Conservation (phyloP, 2,329 filamentous ascomycete species). For the Penicillium occitanis region DNA sequence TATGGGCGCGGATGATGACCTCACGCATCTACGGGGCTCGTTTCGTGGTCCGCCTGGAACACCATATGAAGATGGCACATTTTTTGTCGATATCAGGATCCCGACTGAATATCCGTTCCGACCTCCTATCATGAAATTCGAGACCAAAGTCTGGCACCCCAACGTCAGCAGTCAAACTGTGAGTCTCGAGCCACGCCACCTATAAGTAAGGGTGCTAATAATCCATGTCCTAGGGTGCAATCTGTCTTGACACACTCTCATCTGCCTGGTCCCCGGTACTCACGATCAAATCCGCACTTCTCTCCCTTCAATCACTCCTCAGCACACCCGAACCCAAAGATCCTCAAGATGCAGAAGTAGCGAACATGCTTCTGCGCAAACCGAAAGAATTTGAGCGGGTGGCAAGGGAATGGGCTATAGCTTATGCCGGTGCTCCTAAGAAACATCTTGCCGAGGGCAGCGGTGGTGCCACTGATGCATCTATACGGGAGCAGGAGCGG, state of each 20-base stretch:
- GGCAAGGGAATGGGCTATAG: slow-evolving; percentile 87
- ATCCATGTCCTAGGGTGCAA: slow-evolving; percentile 68
- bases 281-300: slow-evolving; percentile 91
- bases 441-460: slow-evolving; percentile 55
- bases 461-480: slow-evolving; percentile 54
- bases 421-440: slow-evolving; percentile 73
- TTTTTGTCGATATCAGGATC: slow-evolving; percentile 79
- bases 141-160: slow-evolving; percentile 94
- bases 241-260: slow-evolving; percentile 90
- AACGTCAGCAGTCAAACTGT: slow-evolving; percentile 95
- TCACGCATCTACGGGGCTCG: slow-evolving; percentile 78
- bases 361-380: slow-evolving; percentile 78
- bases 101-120: slow-evolving; percentile 90
- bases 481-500: slow-evolving; percentile 55
- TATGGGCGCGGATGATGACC: slow-evolving; percentile 62
- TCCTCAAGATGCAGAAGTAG: slow-evolving; percentile 94
- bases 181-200: slow-evolving; percentile 37
- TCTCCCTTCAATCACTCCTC: slow-evolving; percentile 90
- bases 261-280: slow-evolving; percentile 92
- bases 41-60: slow-evolving; percentile 89
- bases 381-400: slow-evolving; percentile 76
- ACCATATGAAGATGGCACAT: slow-evolving; percentile 85
- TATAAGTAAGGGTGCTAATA: neutral
- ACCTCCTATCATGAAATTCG: slow-evolving; percentile 85
- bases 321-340: slow-evolving; percentile 93